A percentile compares a stretch with the other conserved stretches of the same genome.
phyloP scores from a whole-genome alignment of 305 asterid species.

The Fraxinus ornus region DNA sequence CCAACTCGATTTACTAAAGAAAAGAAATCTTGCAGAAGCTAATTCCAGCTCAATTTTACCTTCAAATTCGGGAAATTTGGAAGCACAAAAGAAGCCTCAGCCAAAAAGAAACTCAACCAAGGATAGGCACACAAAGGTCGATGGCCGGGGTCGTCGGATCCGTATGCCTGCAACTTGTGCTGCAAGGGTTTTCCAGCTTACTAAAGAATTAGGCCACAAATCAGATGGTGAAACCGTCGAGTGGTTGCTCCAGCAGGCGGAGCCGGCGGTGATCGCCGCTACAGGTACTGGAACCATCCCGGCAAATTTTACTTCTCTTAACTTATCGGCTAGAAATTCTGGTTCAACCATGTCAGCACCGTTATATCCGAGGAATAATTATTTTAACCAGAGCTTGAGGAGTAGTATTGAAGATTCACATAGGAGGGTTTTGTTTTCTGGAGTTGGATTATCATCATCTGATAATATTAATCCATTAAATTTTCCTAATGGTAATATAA shows the following conservation, averaged over 20 bases:
- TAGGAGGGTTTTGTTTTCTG: constrained; percentile 25
- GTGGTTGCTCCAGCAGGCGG: constrained; percentile 79
- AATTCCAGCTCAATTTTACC: constrained; percentile 24
- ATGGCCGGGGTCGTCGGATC: constrained; percentile 69
- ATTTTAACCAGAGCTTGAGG: constrained; percentile 29
- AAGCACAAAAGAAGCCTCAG: constrained; percentile 28
- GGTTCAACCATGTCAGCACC: constrained; percentile 56
- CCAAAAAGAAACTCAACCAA: constrained; percentile 49
- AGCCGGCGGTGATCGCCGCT: constrained; percentile 74
- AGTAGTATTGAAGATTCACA: background rate
- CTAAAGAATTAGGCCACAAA: constrained; percentile 62
- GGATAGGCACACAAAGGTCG: constrained; percentile 69
- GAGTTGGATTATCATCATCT: constrained; percentile 27
- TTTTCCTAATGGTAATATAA: background rate
- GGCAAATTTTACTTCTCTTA: constrained; percentile 57
- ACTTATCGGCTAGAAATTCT: constrained; percentile 53
- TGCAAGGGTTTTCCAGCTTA: constrained; percentile 75
- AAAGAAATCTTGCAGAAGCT: constrained; percentile 27
- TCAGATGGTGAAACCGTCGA: constrained; percentile 73
- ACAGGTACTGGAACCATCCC: constrained; percentile 81
- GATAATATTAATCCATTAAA: constrained; percentile 14
- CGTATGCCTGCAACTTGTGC: constrained; percentile 77
- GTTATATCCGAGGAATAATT: constrained; percentile 19
- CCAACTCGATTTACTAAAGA: constrained; percentile 52
- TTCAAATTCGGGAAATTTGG: constrained; percentile 1